A percentile compares a stretch with the other conserved stretches of the same genome.
phyloP scores from a whole-genome alignment of 257 asterid species.

The Phtheirospermum japonicum region DNA sequence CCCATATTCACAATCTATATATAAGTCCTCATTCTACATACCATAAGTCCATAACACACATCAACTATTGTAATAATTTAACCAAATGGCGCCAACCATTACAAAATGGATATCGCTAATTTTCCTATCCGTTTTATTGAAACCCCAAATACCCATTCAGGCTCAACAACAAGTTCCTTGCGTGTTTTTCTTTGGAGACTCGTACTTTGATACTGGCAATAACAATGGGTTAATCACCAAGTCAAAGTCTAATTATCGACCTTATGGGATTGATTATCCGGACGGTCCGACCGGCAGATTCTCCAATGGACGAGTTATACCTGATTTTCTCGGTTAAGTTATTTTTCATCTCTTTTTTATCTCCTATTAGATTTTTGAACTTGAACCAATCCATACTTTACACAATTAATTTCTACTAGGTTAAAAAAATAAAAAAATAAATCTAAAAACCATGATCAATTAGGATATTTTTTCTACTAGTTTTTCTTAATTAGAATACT shows the following conservation, averaged over 20 bases:
- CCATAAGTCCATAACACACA: neutral
- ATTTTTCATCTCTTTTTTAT: too few relatives aligned
- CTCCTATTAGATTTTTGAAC: too few relatives aligned
- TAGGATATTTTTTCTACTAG: too few relatives aligned
- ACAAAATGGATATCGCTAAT: slow-evolving; percentile 21
- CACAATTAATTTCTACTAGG: too few relatives aligned
- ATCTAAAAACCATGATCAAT: too few relatives aligned
- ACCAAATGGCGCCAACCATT: slow-evolving; percentile 13
- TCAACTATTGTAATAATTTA: neutral
- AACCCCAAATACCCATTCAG: neutral
- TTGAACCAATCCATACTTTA: too few relatives aligned
- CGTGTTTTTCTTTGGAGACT: slow-evolving; percentile 48
- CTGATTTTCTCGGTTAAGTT: slow-evolving; percentile 50
- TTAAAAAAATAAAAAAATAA: too few relatives aligned
- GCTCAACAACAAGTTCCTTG: slow-evolving; percentile 52
- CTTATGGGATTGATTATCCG: slow-evolving; percentile 59
- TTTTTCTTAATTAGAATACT: too few relatives aligned
- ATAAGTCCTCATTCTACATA: too few relatives aligned
- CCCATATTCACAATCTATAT: too few relatives aligned
- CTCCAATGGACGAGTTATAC: slow-evolving; percentile 34
- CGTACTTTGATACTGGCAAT: slow-evolving; percentile 55
- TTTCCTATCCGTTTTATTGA: slow-evolving; percentile 13
- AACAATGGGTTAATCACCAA: slow-evolving; percentile 44
- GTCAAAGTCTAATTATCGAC: slow-evolving; percentile 51
- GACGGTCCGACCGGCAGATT: slow-evolving; percentile 55